Evolutionary conservation across 805 yeast species (phyloP).

Genomic region (Candida easanensis): DNA sequence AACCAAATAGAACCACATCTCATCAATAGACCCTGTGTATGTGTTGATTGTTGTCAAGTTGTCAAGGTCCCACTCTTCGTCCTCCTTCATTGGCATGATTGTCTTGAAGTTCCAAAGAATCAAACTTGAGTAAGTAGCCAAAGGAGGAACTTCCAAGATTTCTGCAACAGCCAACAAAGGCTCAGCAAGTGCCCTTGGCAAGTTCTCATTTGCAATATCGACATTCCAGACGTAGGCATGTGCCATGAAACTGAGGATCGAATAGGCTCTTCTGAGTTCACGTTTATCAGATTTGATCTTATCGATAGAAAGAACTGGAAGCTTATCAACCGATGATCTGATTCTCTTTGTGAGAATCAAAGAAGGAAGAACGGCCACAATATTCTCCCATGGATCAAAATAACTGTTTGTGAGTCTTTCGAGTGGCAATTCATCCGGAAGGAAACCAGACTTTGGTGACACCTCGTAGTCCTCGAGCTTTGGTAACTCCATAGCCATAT

Average conservation of each 20-base stretch:
- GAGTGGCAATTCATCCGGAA: constrained; percentile 69
- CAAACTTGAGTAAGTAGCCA: constrained; percentile 84
- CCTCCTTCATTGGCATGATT: constrained; percentile 42
- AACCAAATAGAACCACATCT: constrained; percentile 89
- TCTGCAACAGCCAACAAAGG: constrained; percentile 66
- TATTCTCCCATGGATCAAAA: constrained; percentile 74
- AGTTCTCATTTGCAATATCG: constrained; percentile 52
- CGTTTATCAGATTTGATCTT: constrained; percentile 36
- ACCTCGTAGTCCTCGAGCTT: constrained; percentile 64
- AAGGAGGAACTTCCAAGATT: constrained; percentile 71
- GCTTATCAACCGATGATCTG: constrained; percentile 56
- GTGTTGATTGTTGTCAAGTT: constrained; percentile 78
- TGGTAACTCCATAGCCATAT: constrained; percentile 37
- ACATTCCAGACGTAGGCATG: constrained; percentile 93
- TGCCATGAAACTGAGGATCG: constrained; percentile 71
- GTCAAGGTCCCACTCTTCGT: constrained; percentile 46
- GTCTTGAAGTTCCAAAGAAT: constrained; percentile 85
- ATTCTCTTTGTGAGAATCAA: constrained; percentile 63
- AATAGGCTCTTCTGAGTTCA: constrained; percentile 77
- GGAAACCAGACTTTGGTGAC: constrained; percentile 69
- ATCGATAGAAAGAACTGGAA: constrained; percentile 55
- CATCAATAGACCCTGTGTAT: constrained; percentile 88
- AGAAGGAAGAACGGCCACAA: constrained; percentile 68
- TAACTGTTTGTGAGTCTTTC: constrained; percentile 55
- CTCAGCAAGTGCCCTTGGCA: constrained; percentile 66